Evolutionary conservation across 192 early-diverging fungal genomes (phyloP).

Genomic region (Podila epicladia): DNA sequence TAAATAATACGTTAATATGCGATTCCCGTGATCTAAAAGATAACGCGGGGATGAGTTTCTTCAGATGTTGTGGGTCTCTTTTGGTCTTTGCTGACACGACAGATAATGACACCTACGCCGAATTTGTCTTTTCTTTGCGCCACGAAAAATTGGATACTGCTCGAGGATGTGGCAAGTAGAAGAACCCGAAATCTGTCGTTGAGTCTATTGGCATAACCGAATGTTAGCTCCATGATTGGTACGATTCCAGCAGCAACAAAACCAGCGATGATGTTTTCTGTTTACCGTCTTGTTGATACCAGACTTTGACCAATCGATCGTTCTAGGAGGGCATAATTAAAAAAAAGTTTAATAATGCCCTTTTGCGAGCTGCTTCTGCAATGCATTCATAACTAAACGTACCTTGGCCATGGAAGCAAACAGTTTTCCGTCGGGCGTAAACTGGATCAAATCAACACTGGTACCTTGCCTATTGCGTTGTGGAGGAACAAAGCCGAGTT

Average conservation of each 20-base stretch:
- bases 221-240: not conserved
- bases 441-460: slow-evolving; percentile 56
- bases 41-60: too few species aligned
- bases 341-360: not conserved
- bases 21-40: slow-evolving; percentile 13
- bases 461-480: slow-evolving; percentile 38
- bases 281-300: slow-evolving; percentile 55
- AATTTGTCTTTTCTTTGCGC: slow-evolving; percentile 56
- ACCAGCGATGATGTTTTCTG: not conserved
- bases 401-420: slow-evolving; percentile 75
- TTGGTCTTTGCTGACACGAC: slow-evolving; percentile 1
- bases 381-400: not conserved
- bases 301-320: slow-evolving; percentile 74
- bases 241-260: not conserved
- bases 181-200: slow-evolving; percentile 58
- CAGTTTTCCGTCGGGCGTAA: slow-evolving; percentile 67
- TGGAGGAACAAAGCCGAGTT: too few species aligned
- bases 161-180: slow-evolving; percentile 73
- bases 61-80: not conserved
- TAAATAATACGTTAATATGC: slow-evolving; percentile 62
- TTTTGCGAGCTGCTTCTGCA: not conserved
- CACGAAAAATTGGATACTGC: slow-evolving; percentile 71
- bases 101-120: slow-evolving; percentile 28
- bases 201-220: slow-evolving; percentile 1
- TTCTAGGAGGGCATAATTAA: slow-evolving; percentile 38